Evolutionary conservation across 441 rosid genomes (phyloP), one percentile per base, ranked within the genome.

Genomic region (Capsella rubella): DNA sequence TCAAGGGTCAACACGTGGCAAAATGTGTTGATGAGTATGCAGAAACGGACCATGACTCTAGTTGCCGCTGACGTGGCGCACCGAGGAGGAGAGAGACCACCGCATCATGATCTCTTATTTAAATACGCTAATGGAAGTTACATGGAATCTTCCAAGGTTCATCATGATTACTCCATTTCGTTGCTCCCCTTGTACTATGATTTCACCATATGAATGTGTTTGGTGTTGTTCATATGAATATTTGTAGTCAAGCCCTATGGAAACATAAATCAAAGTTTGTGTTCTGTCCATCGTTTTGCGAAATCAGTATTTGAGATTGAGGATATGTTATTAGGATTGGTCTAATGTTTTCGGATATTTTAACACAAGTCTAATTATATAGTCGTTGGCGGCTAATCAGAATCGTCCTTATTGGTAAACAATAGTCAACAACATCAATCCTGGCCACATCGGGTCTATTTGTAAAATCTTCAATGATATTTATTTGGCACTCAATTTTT

Each of bases 1-100:
- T 88, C 94, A 6, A 86, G 96, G 42, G 95, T 90, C 8, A 93
- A 89, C 84, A 86, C 98, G 57, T 94, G 97, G 97, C 90, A 87
- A 18, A 94, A 90, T 74, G 91, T 91, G 6, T 80, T 94, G 82
- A 62, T 60, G 28, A 70, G 77, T 49, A 90, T 94, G 93, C 90
- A 87, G 45, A 82, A 80, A 78, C 84, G 88, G 80, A 89, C 95
- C 13, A 67, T 18, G 75, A 83, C 63, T 57, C 62, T 89, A 76
- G 61, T 49, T 66, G 81, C 49, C 31, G 75, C 73, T 42, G 68
- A 46, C 37, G 80, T 12, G 73, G 72, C 56, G 62, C 49, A 51
- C 27, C 27, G 42, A 6, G 54, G 42, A 45, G 43, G 27, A 53
- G 59, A 62, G 29, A 68, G 58, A 39, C 25, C 25, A 52, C 27